These are phyloP conservation scores for Fremontodendron californicum DNA, from an alignment of 345 rosid species.

Conservation along the genomic window DNA sequence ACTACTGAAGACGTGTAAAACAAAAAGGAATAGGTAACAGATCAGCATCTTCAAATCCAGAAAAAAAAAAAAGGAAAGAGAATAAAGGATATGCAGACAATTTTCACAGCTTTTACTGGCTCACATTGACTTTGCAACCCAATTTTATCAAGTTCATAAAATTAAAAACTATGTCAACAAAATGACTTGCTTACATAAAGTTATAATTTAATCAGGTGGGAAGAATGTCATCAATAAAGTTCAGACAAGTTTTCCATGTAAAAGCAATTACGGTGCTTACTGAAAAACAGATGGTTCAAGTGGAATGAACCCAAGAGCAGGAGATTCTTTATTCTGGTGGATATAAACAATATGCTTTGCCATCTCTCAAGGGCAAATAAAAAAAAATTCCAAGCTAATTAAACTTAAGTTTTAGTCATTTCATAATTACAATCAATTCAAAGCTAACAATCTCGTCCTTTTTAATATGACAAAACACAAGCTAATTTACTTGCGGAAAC, in stretches of 20 bases:
- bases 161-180: neutral
- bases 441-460: too few relatives aligned
- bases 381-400: too few relatives aligned
- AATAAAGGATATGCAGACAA: neutral
- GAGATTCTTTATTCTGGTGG: slow-evolving; percentile 86
- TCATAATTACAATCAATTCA: too few relatives aligned
- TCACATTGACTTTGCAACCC: slow-evolving; percentile 9
- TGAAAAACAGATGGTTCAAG: slow-evolving; percentile 83
- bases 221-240: neutral
- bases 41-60: neutral
- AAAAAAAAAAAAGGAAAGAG: neutral
- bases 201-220: neutral
- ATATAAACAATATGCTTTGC: slow-evolving; percentile 93
- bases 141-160: neutral
- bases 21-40: neutral
- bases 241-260: neutral
- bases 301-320: slow-evolving; percentile 86
- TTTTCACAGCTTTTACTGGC: neutral
- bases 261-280: slow-evolving; percentile 37
- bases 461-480: too few relatives aligned
- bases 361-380: too few relatives aligned
- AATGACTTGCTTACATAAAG: neutral
- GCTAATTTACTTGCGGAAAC: too few relatives aligned
- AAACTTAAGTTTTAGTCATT: too few relatives aligned
- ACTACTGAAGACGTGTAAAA: neutral